A percentile compares a stretch with the other conserved stretches of the same genome.
These are phyloP conservation scores for Kodamaea jinghongensis DNA, from an alignment of 805 yeast species.

Conservation along the genomic window DNA sequence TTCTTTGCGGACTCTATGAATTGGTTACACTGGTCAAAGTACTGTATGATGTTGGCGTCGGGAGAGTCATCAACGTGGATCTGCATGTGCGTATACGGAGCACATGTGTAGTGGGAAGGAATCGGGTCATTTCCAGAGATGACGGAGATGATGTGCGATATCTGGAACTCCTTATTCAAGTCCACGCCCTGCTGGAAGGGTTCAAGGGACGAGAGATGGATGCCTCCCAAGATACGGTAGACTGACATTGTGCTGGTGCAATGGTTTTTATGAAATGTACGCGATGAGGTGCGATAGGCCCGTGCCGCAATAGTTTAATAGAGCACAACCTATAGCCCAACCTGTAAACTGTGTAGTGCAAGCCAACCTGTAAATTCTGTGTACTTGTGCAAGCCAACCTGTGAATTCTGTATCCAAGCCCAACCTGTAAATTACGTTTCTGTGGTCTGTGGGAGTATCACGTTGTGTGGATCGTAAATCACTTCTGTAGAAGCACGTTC, in stretches of 20 bases:
- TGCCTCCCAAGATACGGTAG: slow-evolving; percentile 71
- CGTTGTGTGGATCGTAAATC: no score
- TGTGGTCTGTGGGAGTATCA: no score
- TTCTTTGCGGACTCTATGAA: slow-evolving; percentile 60
- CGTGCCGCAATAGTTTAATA: no score
- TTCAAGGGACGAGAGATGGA: slow-evolving; percentile 71
- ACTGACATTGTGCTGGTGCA: slow-evolving; percentile 15
- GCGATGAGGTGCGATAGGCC: slow-evolving; percentile 3
- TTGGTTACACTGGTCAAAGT: slow-evolving; percentile 56
- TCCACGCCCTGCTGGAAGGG: slow-evolving; percentile 58
- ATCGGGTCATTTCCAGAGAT: slow-evolving; percentile 52
- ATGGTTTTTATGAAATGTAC: not conserved
- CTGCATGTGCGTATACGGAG: slow-evolving; percentile 51
- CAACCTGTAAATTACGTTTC: no score
- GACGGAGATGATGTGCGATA: slow-evolving; percentile 72
- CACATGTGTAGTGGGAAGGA: slow-evolving; percentile 45
- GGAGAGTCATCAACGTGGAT: slow-evolving; percentile 73
- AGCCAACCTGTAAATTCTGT: no score
- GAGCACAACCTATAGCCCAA: no score
- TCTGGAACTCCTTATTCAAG: slow-evolving; percentile 48
- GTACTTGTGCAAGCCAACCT: no score
- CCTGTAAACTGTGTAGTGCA: no score
- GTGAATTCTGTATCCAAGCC: no score
- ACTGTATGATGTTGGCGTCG: slow-evolving; percentile 60
- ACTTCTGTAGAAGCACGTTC: no score